Evolutionary conservation across 768 basidiomycete species (phyloP), one percentile per base, ranked within the genome.

Genomic region (Lanmaoa pseudosensibilis): DNA sequence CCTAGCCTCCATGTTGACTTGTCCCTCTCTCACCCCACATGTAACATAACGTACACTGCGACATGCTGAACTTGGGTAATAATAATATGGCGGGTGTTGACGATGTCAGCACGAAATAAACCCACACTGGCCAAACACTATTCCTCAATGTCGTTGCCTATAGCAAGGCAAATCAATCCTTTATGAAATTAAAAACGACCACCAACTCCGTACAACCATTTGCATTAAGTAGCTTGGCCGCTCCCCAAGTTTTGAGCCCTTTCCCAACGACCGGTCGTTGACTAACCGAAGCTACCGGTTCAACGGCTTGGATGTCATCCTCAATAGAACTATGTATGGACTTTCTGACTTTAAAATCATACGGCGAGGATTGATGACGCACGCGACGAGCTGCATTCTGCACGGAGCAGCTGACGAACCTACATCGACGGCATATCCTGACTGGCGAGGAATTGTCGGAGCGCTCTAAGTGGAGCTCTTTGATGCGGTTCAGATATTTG

Each of bases 401-500:
- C 82, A 81, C 33, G 82, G 77, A 66, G 84, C 80, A 43, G 76
- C 62, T 56, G 85, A 84, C 66, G 77, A 80, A 51, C 87, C 78
- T 18, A 69, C 65, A 25, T 69, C 67, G 65, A 36, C 16, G 27
- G 73, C 15, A 18, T 45, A 21, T 33, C 45, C 33, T 40, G 41
- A 40, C 25, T 40, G 61, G 46, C 19, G 38, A 27, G 30, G 39
- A 4, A 15, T 21, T 73, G 63, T 83, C 80, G 36, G 67, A 60
- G 69, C 73, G 81, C 61, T 80, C 78, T 58, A 83, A 81, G 56
- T 78, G 71, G 57, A 81, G 78, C 62, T 81, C 83, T 46, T 78
- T 74, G 62, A 89, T 74, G 60, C 84, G 84, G 21, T 81, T 79
- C 40, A 89, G 73, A 70, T 79, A 87, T 78, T 81, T 82, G 43